Evolutionary conservation across 2,329 filamentous ascomycete genomes (phyloP).

Genomic region (Magnaporthales sp.): DNA sequence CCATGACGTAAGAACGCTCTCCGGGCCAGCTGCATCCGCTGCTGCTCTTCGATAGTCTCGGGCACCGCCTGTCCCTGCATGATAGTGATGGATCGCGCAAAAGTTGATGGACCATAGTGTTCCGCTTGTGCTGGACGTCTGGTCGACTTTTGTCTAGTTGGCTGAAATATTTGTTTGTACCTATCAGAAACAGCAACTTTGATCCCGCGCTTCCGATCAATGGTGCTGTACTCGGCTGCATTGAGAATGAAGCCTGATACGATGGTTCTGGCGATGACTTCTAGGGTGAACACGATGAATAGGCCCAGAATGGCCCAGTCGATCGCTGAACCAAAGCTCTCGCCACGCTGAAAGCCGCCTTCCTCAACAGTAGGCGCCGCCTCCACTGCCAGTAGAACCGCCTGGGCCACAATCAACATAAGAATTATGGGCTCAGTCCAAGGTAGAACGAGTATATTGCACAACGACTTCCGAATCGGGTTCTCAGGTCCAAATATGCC

Average conservation of each 20-base stretch:
- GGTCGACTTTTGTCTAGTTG: constrained; percentile 63
- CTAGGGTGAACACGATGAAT: constrained; percentile 84
- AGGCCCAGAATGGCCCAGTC: constrained; percentile 77
- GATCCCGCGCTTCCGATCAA: constrained; percentile 69
- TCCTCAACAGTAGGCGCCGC: constrained; percentile 63
- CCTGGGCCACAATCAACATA: constrained; percentile 78
- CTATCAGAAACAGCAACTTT: constrained; percentile 67
- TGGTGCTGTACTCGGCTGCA: constrained; percentile 82
- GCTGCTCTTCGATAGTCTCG: constrained; percentile 65
- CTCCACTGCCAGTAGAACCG: constrained; percentile 80
- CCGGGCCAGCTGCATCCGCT: constrained; percentile 77
- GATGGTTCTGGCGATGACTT: constrained; percentile 73
- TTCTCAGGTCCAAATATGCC: constrained; percentile 79
- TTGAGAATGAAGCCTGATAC: constrained; percentile 93
- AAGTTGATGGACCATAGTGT: constrained; percentile 49
- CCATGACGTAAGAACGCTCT: constrained; percentile 89
- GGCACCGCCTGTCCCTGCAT: constrained; percentile 53
- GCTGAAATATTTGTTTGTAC: constrained; percentile 71
- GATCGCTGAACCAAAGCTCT: constrained; percentile 60
- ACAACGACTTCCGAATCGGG: constrained; percentile 62
- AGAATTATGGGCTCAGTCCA: constrained; percentile 81
- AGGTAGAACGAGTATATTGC: constrained; percentile 78
- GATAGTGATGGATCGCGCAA: constrained; percentile 71
- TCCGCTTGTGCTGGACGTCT: constrained; percentile 37
- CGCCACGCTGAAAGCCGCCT: constrained; percentile 48